Evolutionary conservation across 225 moss, liverwort and hornwort species (phyloP).

Genomic region (Physcomitrium patens): DNA sequence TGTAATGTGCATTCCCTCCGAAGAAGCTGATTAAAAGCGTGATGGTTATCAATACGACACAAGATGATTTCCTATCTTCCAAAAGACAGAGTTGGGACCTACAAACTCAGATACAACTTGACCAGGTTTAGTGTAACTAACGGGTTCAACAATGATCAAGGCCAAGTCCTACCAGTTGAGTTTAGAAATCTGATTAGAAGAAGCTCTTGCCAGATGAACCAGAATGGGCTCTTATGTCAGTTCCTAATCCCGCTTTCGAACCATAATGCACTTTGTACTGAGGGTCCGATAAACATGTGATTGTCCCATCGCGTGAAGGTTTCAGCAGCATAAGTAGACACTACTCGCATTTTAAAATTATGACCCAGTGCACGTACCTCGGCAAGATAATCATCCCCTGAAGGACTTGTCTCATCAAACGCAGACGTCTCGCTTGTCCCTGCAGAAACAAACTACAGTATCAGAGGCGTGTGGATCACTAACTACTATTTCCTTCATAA

Average conservation of each 20-base stretch:
- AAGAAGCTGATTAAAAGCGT: not conserved
- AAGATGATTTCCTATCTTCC: no score
- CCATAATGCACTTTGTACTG: slow-evolving; percentile 20
- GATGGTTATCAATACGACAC: no score
- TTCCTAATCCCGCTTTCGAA: slow-evolving; percentile 59
- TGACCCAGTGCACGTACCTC: slow-evolving; percentile 53
- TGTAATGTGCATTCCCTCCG: not conserved
- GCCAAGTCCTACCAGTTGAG: no score
- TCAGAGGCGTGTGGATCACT: not conserved
- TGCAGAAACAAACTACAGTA: slow-evolving; percentile 29
- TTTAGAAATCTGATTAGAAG: not conserved
- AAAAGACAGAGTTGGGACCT: not conserved
- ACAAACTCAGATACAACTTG: not conserved
- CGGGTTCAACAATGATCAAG: no score
- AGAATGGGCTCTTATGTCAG: not conserved
- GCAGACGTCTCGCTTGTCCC: slow-evolving; percentile 94
- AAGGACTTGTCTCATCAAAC: slow-evolving; percentile 91
- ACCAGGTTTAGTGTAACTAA: no score
- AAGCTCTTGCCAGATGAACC: not conserved
- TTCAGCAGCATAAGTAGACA: no score
- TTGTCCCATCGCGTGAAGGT: not conserved
- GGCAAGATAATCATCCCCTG: slow-evolving; percentile 85
- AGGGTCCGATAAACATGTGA: not conserved
- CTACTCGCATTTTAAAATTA: not conserved
- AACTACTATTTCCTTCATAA: not conserved